Percentiles rank a stretch among this genome's conserved stretches.
Evolutionary conservation across 352 stramenopile genomes (phyloP).

Genomic region (Phytophthora hybrid): DNA sequence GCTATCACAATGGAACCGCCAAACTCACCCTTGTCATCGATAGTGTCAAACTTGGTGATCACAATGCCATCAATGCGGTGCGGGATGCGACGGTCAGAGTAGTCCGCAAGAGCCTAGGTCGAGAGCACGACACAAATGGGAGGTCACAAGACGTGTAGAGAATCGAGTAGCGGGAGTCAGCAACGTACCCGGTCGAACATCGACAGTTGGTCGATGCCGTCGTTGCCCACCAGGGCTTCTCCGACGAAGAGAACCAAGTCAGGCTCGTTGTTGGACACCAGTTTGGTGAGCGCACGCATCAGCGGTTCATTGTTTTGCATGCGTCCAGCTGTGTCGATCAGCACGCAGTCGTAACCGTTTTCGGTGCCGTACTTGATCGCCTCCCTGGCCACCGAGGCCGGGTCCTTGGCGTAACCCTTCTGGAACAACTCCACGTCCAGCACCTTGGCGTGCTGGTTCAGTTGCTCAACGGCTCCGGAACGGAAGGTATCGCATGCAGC

Average conservation of each 20-base stretch:
- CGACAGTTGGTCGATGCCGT: constrained; percentile 98
- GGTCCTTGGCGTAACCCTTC: constrained; percentile 97
- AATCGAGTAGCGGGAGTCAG: not conserved
- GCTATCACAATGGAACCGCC: not conserved
- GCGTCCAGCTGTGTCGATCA: constrained; percentile 98
- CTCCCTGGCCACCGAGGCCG: constrained; percentile 94
- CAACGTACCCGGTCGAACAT: constrained; percentile 93
- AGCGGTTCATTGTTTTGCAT: constrained; percentile 99
- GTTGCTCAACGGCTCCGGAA: constrained; percentile 98
- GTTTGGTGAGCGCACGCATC: constrained; percentile 98
- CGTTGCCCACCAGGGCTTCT: constrained; percentile 98
- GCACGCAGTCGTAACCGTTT: constrained; percentile 96
- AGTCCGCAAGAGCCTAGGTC: constrained; percentile 86
- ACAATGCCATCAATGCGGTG: constrained; percentile 98
- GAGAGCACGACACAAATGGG: constrained; percentile 8
- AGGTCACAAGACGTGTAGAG: constrained; percentile 11
- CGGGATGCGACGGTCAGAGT: constrained; percentile 84
- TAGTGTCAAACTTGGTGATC: constrained; percentile 99
- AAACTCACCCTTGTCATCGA: constrained; percentile 96
- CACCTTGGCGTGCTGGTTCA: constrained; percentile 97
- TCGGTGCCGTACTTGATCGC: constrained; percentile 96
- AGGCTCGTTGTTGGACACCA: constrained; percentile 97
- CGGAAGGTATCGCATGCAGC: constrained; percentile 99
- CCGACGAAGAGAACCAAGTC: constrained; percentile 99
- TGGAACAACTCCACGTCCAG: constrained; percentile 97